Evolutionary conservation across 2,329 filamentous ascomycete species (phyloP).

Genomic region (Fusarium abutilonis): DNA sequence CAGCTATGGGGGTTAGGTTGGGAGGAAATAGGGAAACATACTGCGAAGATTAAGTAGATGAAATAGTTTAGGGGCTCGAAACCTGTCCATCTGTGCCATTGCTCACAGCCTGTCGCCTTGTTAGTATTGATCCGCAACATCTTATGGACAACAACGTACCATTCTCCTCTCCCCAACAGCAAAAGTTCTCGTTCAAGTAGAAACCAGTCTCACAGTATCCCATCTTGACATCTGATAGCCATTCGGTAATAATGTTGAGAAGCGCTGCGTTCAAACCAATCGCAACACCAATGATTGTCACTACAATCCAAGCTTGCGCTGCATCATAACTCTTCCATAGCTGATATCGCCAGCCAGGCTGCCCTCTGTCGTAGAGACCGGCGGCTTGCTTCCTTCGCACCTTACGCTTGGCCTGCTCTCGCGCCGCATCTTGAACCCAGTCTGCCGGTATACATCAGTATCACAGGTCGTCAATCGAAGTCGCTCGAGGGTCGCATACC

Average conservation of each 20-base stretch:
- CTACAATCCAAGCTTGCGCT: constrained; percentile 96
- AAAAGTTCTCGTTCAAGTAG: constrained; percentile 97
- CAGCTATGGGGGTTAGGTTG: constrained; percentile 2
- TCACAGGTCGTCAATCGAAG: constrained; percentile 8
- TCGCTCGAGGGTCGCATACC: constrained; percentile 56
- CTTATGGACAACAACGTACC: constrained; percentile 57
- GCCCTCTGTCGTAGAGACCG: constrained; percentile 75
- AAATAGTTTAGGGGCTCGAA: constrained; percentile 84
- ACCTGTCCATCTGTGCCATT: constrained; percentile 90
- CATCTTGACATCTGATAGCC: constrained; percentile 93
- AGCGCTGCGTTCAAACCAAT: constrained; percentile 95
- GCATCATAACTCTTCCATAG: constrained; percentile 91
- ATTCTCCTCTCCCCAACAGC: constrained; percentile 94
- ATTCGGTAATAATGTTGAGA: constrained; percentile 95
- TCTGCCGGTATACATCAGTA: constrained; percentile 62
- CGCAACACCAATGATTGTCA: constrained; percentile 89
- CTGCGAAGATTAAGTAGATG: constrained; percentile 86
- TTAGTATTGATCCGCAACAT: constrained; percentile 11
- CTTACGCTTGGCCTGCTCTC: constrained; percentile 85
- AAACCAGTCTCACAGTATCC: constrained; percentile 97
- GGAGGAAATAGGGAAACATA: constrained; percentile 51
- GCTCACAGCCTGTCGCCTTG: constrained; percentile 71
- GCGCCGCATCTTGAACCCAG: constrained; percentile 97
- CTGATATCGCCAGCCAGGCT: constrained; percentile 80
- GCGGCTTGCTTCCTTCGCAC: constrained; percentile 76